Conservation (phyloP, 2,329 filamentous ascomycete genomes). For the Phoma sp. region DNA sequence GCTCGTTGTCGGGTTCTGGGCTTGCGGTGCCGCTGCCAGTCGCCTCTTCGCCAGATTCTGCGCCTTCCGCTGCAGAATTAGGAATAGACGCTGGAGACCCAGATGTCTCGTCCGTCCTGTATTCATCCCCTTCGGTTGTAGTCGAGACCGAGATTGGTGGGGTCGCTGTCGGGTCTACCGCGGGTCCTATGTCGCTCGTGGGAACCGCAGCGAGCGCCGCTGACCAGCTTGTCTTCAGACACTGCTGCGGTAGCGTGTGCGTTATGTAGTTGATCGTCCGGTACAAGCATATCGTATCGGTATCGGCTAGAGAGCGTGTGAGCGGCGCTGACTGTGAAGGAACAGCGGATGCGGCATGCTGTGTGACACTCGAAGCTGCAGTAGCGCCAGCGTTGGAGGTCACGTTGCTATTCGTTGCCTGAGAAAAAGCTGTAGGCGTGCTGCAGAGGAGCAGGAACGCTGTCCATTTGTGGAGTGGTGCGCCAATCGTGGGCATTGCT, state of each 20-base stretch:
- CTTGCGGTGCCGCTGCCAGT: conserved; percentile 17
- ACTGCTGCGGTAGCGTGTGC: conserved; percentile 77
- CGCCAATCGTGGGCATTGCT: conserved; percentile 49
- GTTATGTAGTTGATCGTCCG: conserved; percentile 83
- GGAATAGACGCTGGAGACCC: not conserved
- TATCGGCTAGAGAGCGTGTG: conserved; percentile 32
- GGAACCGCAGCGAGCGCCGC: conserved; percentile 26
- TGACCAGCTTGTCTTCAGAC: conserved; percentile 68
- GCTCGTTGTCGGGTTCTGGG: conserved; percentile 54
- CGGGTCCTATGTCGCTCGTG: conserved; percentile 18
- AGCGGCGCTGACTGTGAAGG: conserved; percentile 19
- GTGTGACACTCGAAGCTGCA: conserved; percentile 33
- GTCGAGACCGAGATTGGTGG: conserved; percentile 12
- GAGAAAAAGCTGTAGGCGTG: conserved; percentile 32
- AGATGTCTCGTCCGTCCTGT: conserved; percentile 10
- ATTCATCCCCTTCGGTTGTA: conserved; percentile 15
- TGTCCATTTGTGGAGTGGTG: conserved; percentile 46
- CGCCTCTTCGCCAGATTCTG: conserved; percentile 11
- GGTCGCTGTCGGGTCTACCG: conserved; percentile 17
- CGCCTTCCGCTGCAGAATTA: conserved; percentile 14
- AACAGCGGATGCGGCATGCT: conserved; percentile 20
- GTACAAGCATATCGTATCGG: conserved; percentile 53
- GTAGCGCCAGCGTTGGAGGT: conserved; percentile 28
- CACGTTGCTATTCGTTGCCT: conserved; percentile 42
- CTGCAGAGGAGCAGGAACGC: conserved; percentile 43